Evolutionary conservation across 2,329 filamentous ascomycete genomes (phyloP), one percentile per base, ranked within the genome.

Genomic region (Hypomyces perniciosus): DNA sequence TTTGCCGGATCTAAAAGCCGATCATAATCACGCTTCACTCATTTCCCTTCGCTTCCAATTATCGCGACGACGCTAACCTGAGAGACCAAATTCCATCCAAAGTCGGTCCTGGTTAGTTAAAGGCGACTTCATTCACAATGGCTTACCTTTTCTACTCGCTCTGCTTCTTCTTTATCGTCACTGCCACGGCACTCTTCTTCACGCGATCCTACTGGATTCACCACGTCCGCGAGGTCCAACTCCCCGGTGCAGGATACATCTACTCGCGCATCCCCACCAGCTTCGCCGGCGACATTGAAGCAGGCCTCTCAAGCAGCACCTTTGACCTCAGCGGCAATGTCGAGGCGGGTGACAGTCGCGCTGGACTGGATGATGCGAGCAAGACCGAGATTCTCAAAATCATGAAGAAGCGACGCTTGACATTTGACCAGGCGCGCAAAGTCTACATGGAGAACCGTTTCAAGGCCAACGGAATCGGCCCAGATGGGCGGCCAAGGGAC

Each of bases 341-440:
- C 33, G 84, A 85, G 52, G 81, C 79, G 9, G 88, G 87, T 46
- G 93, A 99, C 66, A 76, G 77, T 30, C 81, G 93, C 58, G 81
- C 83, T 0, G 93, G 93, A 0, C 76, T 99, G 13, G 91, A 97
- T 65, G 83, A 86, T 57, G 75, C 73, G 44, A 87, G 81, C 51
- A 97, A 97, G 75, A 72, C 77, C 37, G 89, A 95, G 68, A 84
- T 99, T 39, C 79, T 90, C 62, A 80, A 80, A 60, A 91, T 99
- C 60, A 99, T 99, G 93, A 92, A 90, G 79, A 84, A 79, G 66
- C 79, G 84, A 57, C 79, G 84, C 52, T 80, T 97, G 57, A 80
- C 78, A 54, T 99, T 99, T 66, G 92, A 99, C 70, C 90, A 96
- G 72, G 93, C 92, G 37, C 80, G 93, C 60, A 80, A 88, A 61